phyloP scores from a whole-genome alignment of 345 rosid genomes.

The Punica granatum region DNA sequence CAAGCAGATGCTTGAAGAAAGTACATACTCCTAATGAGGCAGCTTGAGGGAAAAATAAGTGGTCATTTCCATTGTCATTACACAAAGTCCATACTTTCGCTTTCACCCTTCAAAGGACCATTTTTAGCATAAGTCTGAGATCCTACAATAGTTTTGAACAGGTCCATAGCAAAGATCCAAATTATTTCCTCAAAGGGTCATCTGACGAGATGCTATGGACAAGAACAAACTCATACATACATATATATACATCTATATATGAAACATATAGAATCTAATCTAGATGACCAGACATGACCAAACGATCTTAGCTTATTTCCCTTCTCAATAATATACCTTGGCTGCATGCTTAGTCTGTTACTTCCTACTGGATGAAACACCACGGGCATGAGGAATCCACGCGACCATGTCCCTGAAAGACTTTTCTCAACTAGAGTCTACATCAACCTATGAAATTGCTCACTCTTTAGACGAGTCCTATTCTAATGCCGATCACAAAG shows the following conservation, averaged over 20 bases:
- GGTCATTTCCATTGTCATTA: neutral
- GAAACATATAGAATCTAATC: neutral
- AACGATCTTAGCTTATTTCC: neutral
- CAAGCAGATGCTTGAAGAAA: too few species aligned
- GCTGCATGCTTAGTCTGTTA: too few species aligned
- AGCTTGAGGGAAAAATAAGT: neutral
- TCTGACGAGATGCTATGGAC: neutral
- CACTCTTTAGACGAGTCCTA: neutral
- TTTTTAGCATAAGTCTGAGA: neutral
- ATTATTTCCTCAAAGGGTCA: neutral
- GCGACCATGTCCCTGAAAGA: neutral
- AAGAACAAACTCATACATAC: too few species aligned
- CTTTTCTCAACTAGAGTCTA: neutral
- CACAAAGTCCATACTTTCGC: neutral
- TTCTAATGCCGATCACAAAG: neutral
- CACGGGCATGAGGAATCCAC: neutral
- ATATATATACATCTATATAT: neutral
- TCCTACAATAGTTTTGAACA: neutral
- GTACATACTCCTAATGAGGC: too few species aligned
- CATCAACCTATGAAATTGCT: neutral
- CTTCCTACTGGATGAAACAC: neutral
- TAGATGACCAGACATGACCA: neutral
- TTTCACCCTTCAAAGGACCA: neutral
- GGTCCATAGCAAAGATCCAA: neutral
- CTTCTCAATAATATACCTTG: neutral